Evolutionary conservation across 495 filamentous ascomycete genomes (phyloP).

Genomic region (Schizothecium vesticola): DNA sequence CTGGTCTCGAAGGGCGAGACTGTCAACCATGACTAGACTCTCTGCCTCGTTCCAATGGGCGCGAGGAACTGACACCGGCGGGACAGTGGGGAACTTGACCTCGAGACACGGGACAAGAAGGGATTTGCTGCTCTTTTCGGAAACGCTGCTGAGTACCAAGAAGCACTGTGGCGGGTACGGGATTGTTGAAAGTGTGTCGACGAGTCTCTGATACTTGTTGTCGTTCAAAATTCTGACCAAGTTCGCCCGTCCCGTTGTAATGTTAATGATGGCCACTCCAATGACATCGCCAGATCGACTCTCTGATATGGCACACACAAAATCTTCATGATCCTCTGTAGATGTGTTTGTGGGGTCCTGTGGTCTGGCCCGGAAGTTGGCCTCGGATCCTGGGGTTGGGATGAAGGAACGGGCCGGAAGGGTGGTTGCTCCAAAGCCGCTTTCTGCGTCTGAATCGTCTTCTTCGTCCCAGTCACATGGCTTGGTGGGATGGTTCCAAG

Average conservation of each 20-base stretch:
- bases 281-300: conserved; percentile 74
- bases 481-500: background rate
- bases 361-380: background rate
- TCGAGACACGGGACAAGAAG: conserved; percentile 57
- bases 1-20: conserved; percentile 70
- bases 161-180: conserved; percentile 33
- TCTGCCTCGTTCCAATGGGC: conserved; percentile 82
- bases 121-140: conserved; percentile 67
- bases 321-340: conserved; percentile 43
- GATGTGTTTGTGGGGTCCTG: background rate
- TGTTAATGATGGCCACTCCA: conserved; percentile 82
- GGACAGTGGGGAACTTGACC: conserved; percentile 54
- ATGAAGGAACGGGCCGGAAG: background rate
- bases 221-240: conserved; percentile 63
- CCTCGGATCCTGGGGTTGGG: background rate
- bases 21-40: conserved; percentile 73
- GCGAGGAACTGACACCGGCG: conserved; percentile 65
- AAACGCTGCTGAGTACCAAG: conserved; percentile 41
- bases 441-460: background rate
- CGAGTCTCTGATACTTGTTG: conserved; percentile 61
- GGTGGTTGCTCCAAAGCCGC: background rate
- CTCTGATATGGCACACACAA: conserved; percentile 89
- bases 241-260: conserved; percentile 66
- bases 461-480: background rate
- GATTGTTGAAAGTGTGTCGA: conserved; percentile 58